Evolutionary conservation across 306 rosid genomes (phyloP).

Genomic region (Morella rubra): DNA sequence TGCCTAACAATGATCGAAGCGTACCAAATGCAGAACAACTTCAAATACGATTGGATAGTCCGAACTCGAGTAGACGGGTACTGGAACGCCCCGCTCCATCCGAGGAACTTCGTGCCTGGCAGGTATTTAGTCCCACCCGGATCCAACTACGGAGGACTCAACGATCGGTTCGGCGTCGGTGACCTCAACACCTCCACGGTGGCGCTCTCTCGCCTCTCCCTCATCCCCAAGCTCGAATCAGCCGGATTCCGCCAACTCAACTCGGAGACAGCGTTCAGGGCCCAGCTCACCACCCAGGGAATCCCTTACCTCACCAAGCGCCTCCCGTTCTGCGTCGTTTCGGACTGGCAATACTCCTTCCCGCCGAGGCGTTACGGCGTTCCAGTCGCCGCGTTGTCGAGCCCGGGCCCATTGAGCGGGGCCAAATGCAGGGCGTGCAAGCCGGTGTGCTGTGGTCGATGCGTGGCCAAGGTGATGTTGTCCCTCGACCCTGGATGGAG

Average conservation of each 20-base stretch:
- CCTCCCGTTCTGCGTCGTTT: slow-evolving; percentile 72
- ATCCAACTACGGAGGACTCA: slow-evolving; percentile 74
- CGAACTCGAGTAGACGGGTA: slow-evolving; percentile 90
- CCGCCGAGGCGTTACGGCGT: slow-evolving; percentile 66
- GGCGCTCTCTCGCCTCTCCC: slow-evolving; percentile 72
- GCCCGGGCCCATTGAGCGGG: slow-evolving; percentile 77
- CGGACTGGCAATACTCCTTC: slow-evolving; percentile 67
- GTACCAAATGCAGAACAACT: slow-evolving; percentile 46
- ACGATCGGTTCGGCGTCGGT: slow-evolving; percentile 83
- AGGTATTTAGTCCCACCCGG: slow-evolving; percentile 76
- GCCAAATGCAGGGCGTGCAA: slow-evolving; percentile 79
- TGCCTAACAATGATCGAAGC: slow-evolving; percentile 58
- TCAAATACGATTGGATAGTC: slow-evolving; percentile 80
- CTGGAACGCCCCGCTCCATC: slow-evolving; percentile 75
- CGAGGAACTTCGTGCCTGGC: slow-evolving; percentile 49
- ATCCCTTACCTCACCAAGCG: slow-evolving; percentile 38
- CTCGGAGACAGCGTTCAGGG: slow-evolving; percentile 79
- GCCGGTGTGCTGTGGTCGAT: slow-evolving; percentile 51
- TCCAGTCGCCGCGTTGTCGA: slow-evolving; percentile 81
- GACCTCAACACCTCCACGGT: slow-evolving; percentile 62
- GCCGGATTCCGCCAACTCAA: slow-evolving; percentile 53
- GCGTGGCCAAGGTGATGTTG: slow-evolving; percentile 53
- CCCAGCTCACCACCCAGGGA: slow-evolving; percentile 54
- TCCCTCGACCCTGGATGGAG: slow-evolving; percentile 56
- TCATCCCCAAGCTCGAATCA: slow-evolving; percentile 57